phyloP scores from a whole-genome alignment of 768 basidiomycete species.

The Amylocystis lapponica region DNA sequence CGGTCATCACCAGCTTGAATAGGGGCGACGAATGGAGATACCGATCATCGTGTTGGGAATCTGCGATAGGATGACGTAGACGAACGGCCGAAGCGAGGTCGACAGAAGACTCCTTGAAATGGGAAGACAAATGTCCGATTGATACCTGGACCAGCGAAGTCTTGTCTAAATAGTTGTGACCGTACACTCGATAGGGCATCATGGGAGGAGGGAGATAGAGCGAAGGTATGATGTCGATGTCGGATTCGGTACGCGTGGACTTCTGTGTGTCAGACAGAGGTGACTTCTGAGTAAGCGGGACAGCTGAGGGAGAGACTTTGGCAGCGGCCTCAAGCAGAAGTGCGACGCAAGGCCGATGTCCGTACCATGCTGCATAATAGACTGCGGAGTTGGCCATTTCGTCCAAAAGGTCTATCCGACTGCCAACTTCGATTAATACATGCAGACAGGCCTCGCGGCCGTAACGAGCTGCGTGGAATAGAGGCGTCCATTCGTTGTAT shows the following conservation, averaged over 20 bases:
- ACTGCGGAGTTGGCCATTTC: constrained; percentile 81
- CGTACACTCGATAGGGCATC: constrained; percentile 96
- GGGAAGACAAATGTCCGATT: constrained; percentile 60
- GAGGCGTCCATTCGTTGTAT: constrained; percentile 97
- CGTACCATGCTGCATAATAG: constrained; percentile 97
- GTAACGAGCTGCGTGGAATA: constrained; percentile 91
- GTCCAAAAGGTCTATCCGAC: constrained; percentile 70
- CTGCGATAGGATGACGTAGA: constrained; percentile 70
- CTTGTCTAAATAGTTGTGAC: constrained; percentile 91
- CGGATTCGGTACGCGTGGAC: constrained; percentile 42
- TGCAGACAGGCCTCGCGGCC: constrained; percentile 71
- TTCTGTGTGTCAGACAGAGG: constrained; percentile 17
- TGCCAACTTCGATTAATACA: constrained; percentile 75
- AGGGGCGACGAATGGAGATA: constrained; percentile 71
- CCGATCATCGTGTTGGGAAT: constrained; percentile 60
- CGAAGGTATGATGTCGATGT: constrained; percentile 89
- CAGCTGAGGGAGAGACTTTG: constrained; percentile 12
- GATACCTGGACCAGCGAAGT: constrained; percentile 81
- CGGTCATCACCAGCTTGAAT: constrained; percentile 93
- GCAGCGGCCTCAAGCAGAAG: constrained; percentile 44
- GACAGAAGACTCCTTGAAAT: constrained; percentile 22
- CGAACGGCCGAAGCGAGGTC: constrained; percentile 47
- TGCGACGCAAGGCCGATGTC: constrained; percentile 65
- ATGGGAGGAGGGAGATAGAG: constrained; percentile 96
- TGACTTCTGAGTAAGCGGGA: constrained; percentile 19